Evolutionary conservation across 768 basidiomycete genomes (phyloP).

Genomic region (Hygrocybe punicea): DNA sequence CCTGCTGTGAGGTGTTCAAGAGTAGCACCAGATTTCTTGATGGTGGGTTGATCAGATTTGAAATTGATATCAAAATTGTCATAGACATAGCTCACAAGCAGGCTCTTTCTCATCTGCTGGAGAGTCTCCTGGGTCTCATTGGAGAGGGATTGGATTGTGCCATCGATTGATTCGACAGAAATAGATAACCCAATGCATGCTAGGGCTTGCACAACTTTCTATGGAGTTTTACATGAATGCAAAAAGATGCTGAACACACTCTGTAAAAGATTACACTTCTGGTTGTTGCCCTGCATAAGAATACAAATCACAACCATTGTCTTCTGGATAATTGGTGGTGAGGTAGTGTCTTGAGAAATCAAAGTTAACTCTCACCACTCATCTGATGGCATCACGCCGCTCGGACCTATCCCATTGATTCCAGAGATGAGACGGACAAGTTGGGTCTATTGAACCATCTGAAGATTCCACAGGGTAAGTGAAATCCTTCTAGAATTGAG

Average conservation of each 20-base stretch:
- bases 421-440: not conserved
- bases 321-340: conserved; percentile 4
- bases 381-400: not conserved
- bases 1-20: not conserved
- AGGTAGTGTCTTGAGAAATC: not conserved
- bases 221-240: conserved; percentile 21
- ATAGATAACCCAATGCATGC: conserved; percentile 21
- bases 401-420: not conserved
- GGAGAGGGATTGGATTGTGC: conserved; percentile 17
- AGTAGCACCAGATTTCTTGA: conserved; percentile 6
- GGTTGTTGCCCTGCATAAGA: conserved; percentile 5
- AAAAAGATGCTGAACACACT: too few relatives aligned
- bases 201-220: conserved; percentile 22
- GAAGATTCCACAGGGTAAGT: not conserved
- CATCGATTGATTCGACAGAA: conserved; percentile 16
- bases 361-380: not conserved
- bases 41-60: conserved; percentile 10
- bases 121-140: conserved; percentile 3
- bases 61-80: conserved; percentile 22
- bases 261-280: conserved; percentile 24
- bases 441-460: not conserved
- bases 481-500: not conserved
- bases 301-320: conserved; percentile 7
- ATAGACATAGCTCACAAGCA: conserved; percentile 7
- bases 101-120: conserved; percentile 6